These are phyloP conservation scores for Neurospora sp. DNA, from an alignment of 2,329 filamentous ascomycete genomes.

Conservation along the genomic window DNA sequence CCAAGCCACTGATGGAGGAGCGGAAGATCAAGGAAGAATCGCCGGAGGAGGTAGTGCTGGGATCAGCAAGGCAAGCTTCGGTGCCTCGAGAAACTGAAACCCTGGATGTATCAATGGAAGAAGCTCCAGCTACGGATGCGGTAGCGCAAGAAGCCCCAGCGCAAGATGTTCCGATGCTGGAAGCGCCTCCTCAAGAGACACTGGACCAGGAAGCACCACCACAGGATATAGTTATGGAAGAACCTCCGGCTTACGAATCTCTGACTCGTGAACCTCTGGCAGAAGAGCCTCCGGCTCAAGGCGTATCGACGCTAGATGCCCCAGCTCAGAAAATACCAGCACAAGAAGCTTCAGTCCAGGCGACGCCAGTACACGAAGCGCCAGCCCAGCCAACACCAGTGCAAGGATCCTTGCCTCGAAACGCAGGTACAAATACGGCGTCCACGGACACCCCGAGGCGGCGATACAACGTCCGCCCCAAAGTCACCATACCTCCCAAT, in stretches of 20 bases:
- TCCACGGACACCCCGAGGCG: constrained; percentile 21
- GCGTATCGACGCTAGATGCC: not conserved
- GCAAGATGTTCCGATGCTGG: not conserved
- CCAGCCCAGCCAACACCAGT: constrained; percentile 4
- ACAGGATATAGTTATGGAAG: not conserved
- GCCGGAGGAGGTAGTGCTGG: not conserved
- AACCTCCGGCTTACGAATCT: not conserved
- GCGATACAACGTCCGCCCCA: constrained; percentile 56
- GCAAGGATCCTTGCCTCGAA: not conserved
- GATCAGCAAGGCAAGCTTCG: not conserved
- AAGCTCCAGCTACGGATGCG: not conserved
- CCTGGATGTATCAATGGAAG: not conserved
- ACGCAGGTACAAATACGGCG: not conserved
- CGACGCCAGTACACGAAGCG: not conserved
- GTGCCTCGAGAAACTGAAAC: not conserved
- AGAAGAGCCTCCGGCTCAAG: not conserved
- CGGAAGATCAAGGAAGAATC: not conserved
- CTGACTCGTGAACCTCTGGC: not conserved
- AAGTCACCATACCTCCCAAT: constrained; percentile 72
- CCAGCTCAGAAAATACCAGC: not conserved
- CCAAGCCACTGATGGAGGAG: not conserved
- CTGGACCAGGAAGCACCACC: not conserved
- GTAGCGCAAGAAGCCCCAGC: not conserved
- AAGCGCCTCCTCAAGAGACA: not conserved
- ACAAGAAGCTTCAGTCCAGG: not conserved